A percentile compares a stretch with the other conserved stretches of the same genome.
Conservation (phyloP, 305 asterid species). For the Solanum hybrid region DNA sequence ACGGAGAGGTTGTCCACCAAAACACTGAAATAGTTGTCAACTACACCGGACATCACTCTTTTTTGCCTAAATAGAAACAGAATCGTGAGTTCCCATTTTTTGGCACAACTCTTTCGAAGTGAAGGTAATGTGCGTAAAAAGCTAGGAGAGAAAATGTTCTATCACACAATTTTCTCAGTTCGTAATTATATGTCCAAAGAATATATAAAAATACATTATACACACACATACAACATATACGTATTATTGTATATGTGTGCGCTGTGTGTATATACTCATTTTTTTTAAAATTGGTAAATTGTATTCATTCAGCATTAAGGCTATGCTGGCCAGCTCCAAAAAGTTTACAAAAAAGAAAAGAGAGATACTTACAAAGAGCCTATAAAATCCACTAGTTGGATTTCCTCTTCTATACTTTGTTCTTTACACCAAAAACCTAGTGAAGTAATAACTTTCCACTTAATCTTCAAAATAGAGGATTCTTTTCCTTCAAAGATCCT, state of each 20-base stretch:
- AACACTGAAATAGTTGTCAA: background rate
- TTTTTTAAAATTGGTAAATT: too few relatives aligned
- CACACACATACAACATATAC: background rate
- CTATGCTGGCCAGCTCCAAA: too few relatives aligned
- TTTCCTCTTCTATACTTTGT: too few relatives aligned
- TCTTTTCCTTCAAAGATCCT: too few relatives aligned
- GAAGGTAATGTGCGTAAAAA: background rate
- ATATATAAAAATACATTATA: background rate
- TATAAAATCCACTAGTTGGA: too few relatives aligned
- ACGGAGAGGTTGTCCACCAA: background rate
- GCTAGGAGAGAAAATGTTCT: background rate
- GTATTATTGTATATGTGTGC: background rate
- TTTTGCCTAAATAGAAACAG: background rate
- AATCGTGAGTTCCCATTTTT: background rate
- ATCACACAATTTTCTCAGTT: background rate
- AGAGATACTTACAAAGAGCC: too few relatives aligned
- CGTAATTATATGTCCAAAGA: background rate
- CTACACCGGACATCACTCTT: background rate
- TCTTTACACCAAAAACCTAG: too few relatives aligned
- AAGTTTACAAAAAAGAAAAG: too few relatives aligned
- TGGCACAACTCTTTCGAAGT: background rate
- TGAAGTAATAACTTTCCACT: too few relatives aligned
- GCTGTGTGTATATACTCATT: background rate
- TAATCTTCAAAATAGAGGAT: too few relatives aligned
- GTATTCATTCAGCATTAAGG: too few relatives aligned